These are phyloP conservation scores for Cyphellophora europaea DNA, from an alignment of 2,329 filamentous ascomycete species.

Conservation along the genomic window DNA sequence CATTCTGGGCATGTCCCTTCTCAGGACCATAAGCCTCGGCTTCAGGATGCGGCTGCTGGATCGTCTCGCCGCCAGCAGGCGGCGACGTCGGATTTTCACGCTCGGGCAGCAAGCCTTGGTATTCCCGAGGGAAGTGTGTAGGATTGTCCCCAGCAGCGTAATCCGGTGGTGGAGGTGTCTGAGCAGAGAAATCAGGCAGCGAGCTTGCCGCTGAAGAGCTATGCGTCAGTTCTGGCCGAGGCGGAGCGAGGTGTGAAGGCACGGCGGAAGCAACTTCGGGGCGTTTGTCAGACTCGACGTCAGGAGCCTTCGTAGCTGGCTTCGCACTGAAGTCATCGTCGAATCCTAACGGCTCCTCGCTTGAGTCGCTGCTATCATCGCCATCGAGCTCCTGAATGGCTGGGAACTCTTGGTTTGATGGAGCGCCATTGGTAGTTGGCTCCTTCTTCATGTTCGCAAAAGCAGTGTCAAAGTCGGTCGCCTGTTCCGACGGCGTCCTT, in stretches of 20 bases:
- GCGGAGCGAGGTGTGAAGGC: conserved; percentile 2
- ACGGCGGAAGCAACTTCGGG: conserved; percentile 26
- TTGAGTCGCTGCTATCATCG: conserved; percentile 71
- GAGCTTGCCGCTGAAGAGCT: conserved; percentile 25
- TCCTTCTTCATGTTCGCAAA: conserved; percentile 37
- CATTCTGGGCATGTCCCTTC: conserved; percentile 3
- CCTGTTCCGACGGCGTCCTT: conserved; percentile 35
- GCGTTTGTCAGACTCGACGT: conserved; percentile 26
- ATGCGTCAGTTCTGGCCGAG: conserved; percentile 28
- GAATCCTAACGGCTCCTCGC: conserved; percentile 60
- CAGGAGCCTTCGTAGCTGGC: conserved; percentile 28
- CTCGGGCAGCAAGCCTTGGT: conserved; percentile 29
- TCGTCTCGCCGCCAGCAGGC: conserved; percentile 24
- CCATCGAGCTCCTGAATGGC: conserved; percentile 80
- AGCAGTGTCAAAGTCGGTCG: conserved; percentile 37
- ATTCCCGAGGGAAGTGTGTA: conserved; percentile 32
- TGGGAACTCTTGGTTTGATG: conserved; percentile 65
- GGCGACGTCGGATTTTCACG: conserved; percentile 29
- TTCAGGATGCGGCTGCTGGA: conserved; percentile 8
- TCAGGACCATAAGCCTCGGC: conserved; percentile 15
- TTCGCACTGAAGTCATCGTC: conserved; percentile 83
- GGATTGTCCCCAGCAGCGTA: conserved; percentile 22
- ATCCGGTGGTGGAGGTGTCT: conserved; percentile 45
- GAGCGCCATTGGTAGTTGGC: conserved; percentile 21
- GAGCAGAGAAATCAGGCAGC: conserved; percentile 42